Base-by-base conservation (phyloP, 495 filamentous ascomycete species). In the Penicillium mononematosum region DNA sequence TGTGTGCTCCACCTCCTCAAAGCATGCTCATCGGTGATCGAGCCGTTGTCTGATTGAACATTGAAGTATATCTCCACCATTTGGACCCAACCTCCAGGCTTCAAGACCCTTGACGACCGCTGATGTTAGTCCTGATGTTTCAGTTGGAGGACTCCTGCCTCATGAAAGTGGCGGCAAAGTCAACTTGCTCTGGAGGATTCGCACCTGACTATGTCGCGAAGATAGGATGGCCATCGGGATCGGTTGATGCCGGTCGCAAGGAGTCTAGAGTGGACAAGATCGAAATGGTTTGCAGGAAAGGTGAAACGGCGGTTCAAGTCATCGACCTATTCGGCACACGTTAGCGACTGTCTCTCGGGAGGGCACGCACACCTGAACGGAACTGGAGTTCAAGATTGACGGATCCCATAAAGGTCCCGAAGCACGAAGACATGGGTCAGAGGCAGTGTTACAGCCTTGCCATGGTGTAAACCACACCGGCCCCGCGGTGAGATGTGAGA, bases 11-110 rank as follows among this genome's bases (percentile, higher is more conserved):
- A 89, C 63, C 85, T 80, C 45, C 85, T 80, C 59, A 95, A 70
- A 2, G 89, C 88, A 71, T 90, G 85, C 51, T 80, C 71, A 14
- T 85, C 80, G 12, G 82, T 88, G 58, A 97, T 79, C 8, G 83
- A 86, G 25, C 94, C 94, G 60, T 91, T 96, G 63, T 96, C 88
- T 2, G 91, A 96, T 67, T 97, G 93, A 29, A 90, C 84, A 59
- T 89, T 92, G 70, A 85, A 88, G 63, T 96, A 92, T 58, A 91
- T 82, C 68, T 98, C 94, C 25, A 89, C 81, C 82, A 97, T 87
- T 68, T 98, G 94, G 49, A 91, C 81, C 92, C 92, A 97, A 17
- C 94, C 91, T 24, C 88, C 83, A 36, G 80, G 82, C 58, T 80
- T 88, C 47, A 86, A 64, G 5, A 88, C 77, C 56, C 81, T 83